phyloP scores from a whole-genome alignment of 345 rosid genomes.

The Camelina neglecta region DNA sequence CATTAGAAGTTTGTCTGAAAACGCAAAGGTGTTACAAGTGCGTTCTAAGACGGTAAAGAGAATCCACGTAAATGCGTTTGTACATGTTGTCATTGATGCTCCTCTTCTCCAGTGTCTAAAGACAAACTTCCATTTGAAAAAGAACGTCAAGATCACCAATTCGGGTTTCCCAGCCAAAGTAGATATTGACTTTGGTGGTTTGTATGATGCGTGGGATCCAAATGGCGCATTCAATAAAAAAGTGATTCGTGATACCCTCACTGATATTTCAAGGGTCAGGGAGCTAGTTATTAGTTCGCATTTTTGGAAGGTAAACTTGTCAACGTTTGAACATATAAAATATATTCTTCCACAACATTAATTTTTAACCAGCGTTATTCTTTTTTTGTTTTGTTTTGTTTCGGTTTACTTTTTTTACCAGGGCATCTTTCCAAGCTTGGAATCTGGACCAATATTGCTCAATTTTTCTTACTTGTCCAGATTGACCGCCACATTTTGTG shows the following conservation, averaged over 20 bases:
- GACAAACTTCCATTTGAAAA: neutral
- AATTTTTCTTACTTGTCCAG: neutral
- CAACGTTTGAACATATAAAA: neutral
- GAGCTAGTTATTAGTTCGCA: neutral
- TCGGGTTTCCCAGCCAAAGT: conserved; percentile 1
- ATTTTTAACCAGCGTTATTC: neutral
- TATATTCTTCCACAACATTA: neutral
- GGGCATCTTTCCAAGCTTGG: neutral
- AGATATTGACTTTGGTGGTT: neutral
- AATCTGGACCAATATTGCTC: neutral
- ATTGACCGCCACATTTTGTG: neutral
- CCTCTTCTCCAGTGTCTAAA: conserved; percentile 20
- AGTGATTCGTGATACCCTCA: neutral
- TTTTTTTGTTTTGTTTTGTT: neutral
- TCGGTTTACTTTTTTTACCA: neutral
- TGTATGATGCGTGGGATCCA: neutral
- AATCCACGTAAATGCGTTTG: neutral
- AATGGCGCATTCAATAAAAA: neutral
- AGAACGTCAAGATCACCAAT: neutral
- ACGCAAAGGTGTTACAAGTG: neutral
- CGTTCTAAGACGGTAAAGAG: conserved; percentile 24
- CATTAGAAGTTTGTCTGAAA: rapidly evolving
- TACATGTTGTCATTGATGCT: conserved; percentile 11
- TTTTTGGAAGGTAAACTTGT: neutral
- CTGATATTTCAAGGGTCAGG: neutral